These are phyloP conservation scores for Prunus armeniaca DNA, from an alignment of 306 rosid species.

Conservation along the genomic window DNA sequence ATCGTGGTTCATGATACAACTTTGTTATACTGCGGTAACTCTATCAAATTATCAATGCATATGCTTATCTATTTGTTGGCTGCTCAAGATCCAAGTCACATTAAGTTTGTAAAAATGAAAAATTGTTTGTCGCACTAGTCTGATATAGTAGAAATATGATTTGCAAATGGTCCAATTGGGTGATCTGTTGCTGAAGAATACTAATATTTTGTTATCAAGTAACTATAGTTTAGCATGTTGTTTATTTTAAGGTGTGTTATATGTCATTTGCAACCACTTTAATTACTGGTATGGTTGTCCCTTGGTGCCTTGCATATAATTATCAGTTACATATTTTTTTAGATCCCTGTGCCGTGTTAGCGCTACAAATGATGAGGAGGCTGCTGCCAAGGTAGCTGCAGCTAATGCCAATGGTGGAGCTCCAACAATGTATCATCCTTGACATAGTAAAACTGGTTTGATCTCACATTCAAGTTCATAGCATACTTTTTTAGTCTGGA, in stretches of 20 bases:
- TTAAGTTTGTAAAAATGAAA: neutral
- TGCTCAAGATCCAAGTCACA: neutral
- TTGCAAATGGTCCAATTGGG: neutral
- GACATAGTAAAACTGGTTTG: conserved; percentile 29
- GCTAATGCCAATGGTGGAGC: conserved; percentile 64
- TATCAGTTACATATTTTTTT: conserved; percentile 3
- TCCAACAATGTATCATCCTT: conserved; percentile 65
- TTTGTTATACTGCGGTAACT: neutral
- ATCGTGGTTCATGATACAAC: neutral
- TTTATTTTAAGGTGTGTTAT: neutral
- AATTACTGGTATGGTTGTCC: neutral
- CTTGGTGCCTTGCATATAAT: neutral
- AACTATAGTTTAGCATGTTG: neutral
- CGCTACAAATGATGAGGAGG: conserved; percentile 59
- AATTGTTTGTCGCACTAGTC: neutral
- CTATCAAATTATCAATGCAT: neutral
- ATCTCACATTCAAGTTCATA: conserved; percentile 22
- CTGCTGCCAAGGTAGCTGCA: conserved; percentile 74
- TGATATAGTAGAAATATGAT: neutral
- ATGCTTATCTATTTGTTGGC: neutral
- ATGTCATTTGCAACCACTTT: neutral
- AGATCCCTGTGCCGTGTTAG: conserved; percentile 50
- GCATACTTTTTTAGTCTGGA: conserved; percentile 21
- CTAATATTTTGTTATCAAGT: neutral
- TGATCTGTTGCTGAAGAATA: no score